Percentiles rank a stretch among this genome's conserved stretches.
Conservation (phyloP, 352 stramenopile species). For the Globisporangium splendens region DNA sequence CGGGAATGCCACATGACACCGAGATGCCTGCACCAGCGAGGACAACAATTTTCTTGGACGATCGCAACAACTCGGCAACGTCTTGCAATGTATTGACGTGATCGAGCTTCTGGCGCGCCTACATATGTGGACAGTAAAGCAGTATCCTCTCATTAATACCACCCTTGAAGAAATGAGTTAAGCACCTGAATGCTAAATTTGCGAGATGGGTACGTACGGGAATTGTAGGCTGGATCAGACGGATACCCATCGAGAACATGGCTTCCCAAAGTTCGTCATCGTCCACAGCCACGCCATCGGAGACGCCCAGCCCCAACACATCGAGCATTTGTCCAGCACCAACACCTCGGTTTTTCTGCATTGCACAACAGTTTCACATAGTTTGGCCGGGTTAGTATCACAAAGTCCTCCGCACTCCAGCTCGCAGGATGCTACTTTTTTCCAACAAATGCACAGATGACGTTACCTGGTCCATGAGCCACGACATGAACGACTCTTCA, state of each 20-base stretch:
- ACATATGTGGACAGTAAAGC: background rate
- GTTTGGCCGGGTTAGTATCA: background rate
- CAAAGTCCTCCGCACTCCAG: background rate
- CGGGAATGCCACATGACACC: slow-evolving; percentile 96
- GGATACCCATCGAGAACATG: slow-evolving; percentile 83
- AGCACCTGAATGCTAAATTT: background rate
- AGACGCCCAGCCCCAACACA: slow-evolving; percentile 69
- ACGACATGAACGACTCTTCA: slow-evolving; percentile 79
- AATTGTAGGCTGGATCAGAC: slow-evolving; percentile 64
- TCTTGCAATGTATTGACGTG: slow-evolving; percentile 69
- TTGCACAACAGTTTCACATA: background rate
- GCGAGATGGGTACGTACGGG: slow-evolving; percentile 25
- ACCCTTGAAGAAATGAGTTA: background rate
- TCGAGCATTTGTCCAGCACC: slow-evolving; percentile 71
- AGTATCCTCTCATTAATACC: background rate
- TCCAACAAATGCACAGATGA: background rate
- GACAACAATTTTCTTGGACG: slow-evolving; percentile 89
- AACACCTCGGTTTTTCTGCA: slow-evolving; percentile 61
- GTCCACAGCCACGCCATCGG: slow-evolving; percentile 70
- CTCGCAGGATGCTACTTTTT: too few species aligned
- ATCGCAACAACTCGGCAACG: slow-evolving; percentile 64
- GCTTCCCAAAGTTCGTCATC: slow-evolving; percentile 83
- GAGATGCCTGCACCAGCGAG: slow-evolving; percentile 94
- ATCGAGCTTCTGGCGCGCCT: slow-evolving; percentile 46
- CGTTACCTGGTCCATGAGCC: slow-evolving; percentile 53